Percentiles rank a stretch among this genome's conserved stretches.
phyloP scores from a whole-genome alignment of 164 flowering plant species.

The Litsea cubeba region DNA sequence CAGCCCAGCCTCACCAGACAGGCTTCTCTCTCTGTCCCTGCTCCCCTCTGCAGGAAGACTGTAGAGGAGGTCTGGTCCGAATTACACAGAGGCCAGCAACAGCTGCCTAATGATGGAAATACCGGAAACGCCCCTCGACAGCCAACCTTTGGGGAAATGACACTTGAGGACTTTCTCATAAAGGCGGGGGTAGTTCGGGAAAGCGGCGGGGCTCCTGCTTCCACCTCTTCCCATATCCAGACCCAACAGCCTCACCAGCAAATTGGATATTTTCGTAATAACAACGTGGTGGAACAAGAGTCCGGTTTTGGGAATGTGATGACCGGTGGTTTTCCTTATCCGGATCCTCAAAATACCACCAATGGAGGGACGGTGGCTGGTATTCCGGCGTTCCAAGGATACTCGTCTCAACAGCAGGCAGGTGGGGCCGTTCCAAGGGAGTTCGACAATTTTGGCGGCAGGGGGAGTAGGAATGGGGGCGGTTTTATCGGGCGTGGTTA shows the following conservation, averaged over 20 bases:
- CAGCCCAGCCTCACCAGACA: conserved; percentile 66
- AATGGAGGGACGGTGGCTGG: conserved; percentile 2
- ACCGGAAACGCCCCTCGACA: conserved; percentile 42
- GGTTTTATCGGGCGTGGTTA: conserved; percentile 19
- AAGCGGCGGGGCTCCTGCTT: neutral
- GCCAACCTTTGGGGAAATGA: conserved; percentile 86
- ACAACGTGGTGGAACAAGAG: conserved; percentile 16
- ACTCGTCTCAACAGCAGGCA: conserved; percentile 17
- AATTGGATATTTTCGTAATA: conserved; percentile 33
- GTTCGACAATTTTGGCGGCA: conserved; percentile 25
- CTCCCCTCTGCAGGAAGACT: conserved; percentile 64
- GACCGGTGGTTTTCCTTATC: conserved; percentile 16
- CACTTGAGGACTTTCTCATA: conserved; percentile 82
- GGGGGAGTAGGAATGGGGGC: conserved; percentile 31
- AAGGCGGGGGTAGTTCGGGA: conserved; percentile 88
- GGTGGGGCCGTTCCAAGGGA: conserved; percentile 21
- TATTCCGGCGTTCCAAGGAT: conserved; percentile 19
- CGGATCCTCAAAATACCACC: conserved; percentile 4
- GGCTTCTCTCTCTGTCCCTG: conserved; percentile 67
- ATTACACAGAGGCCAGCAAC: conserved; percentile 44
- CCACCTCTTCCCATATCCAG: neutral
- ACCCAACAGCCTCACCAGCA: neutral
- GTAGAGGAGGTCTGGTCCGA: conserved; percentile 95
- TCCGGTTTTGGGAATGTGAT: conserved; percentile 28
- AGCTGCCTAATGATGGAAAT: conserved; percentile 16